phyloP scores from a whole-genome alignment of 257 asterid species.

The Fraxinus excelsior region DNA sequence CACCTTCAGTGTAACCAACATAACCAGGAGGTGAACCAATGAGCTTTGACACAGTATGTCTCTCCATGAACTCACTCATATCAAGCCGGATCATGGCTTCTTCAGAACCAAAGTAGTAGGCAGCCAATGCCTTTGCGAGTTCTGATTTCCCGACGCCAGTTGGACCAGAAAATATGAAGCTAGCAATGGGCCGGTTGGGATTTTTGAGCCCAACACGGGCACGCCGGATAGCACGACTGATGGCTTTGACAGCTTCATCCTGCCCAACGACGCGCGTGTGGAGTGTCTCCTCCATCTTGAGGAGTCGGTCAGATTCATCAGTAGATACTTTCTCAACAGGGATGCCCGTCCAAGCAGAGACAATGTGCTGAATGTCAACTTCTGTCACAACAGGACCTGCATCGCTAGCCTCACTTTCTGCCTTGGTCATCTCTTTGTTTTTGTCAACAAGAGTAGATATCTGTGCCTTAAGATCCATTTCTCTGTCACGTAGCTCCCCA shows the following conservation, averaged over 20 bases:
- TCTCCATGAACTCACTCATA: constrained; percentile 94
- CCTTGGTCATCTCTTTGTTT: constrained; percentile 92
- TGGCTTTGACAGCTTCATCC: constrained; percentile 80
- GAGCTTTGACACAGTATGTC: constrained; percentile 81
- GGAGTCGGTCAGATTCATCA: constrained; percentile 92
- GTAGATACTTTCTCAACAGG: constrained; percentile 94
- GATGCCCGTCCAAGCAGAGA: constrained; percentile 95
- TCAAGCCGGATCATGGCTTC: constrained; percentile 87
- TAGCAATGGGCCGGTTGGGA: constrained; percentile 84
- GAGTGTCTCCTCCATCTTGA: constrained; percentile 94
- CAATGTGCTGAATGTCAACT: constrained; percentile 92
- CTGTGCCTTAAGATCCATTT: constrained; percentile 94
- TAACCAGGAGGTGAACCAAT: constrained; percentile 93
- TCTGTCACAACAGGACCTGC: constrained; percentile 85
- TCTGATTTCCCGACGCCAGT: constrained; percentile 95
- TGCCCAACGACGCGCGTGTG: constrained; percentile 77
- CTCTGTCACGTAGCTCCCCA: constrained; percentile 92
- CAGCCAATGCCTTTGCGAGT: constrained; percentile 73
- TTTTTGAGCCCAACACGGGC: constrained; percentile 89
- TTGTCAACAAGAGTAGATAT: constrained; percentile 80
- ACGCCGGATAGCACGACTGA: constrained; percentile 78
- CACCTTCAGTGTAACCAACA: constrained; percentile 78
- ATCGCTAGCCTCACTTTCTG: constrained; percentile 86
- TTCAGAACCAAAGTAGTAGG: constrained; percentile 82
- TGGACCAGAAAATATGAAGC: constrained; percentile 87